A percentile compares a stretch with the other conserved stretches of the same genome.
These are phyloP conservation scores for Alternaria sp. DNA, from an alignment of 2,329 filamentous ascomycete species.

Conservation along the genomic window DNA sequence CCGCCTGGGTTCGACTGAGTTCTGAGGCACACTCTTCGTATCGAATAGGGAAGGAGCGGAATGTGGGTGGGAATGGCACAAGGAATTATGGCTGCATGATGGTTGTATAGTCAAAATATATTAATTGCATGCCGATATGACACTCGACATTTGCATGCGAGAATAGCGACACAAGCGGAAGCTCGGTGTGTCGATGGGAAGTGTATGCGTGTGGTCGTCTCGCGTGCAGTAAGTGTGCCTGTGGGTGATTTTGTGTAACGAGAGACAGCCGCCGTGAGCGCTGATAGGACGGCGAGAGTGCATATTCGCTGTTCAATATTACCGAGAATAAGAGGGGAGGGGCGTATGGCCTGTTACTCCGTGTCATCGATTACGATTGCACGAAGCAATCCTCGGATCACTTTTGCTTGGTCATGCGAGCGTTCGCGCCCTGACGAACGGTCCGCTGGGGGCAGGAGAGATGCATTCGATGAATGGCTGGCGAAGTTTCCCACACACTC, in stretches of 20 bases:
- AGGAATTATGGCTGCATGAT: conserved; percentile 4
- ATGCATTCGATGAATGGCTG: not conserved
- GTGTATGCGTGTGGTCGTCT: conserved; percentile 3
- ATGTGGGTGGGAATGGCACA: not conserved
- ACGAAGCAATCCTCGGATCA: conserved; percentile 13
- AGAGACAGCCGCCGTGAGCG: not conserved
- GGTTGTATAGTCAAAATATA: conserved; percentile 1
- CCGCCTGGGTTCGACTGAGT: conserved; percentile 3
- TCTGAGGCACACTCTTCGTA: not conserved
- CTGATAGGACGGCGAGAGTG: conserved; percentile 7
- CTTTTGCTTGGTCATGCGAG: conserved; percentile 25
- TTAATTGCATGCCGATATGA: not conserved
- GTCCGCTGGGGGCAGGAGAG: not conserved
- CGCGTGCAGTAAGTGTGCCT: conserved; percentile 6
- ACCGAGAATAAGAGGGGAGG: conserved; percentile 3
- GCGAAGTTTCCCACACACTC: not conserved
- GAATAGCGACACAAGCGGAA: not conserved
- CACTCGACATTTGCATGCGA: not conserved
- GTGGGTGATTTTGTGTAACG: conserved; percentile 7
- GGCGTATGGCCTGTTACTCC: conserved; percentile 1
- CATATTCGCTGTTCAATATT: conserved; percentile 1
- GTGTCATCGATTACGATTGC: conserved; percentile 17
- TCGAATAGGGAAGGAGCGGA: conserved; percentile 11
- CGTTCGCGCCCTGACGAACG: conserved; percentile 7
- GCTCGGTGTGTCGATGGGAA: not conserved